A percentile compares a stretch with the other conserved stretches of the same genome.
These are phyloP conservation scores for Pseudocercospora ulei DNA, from an alignment of 2,329 filamentous ascomycete genomes.

Conservation along the genomic window DNA sequence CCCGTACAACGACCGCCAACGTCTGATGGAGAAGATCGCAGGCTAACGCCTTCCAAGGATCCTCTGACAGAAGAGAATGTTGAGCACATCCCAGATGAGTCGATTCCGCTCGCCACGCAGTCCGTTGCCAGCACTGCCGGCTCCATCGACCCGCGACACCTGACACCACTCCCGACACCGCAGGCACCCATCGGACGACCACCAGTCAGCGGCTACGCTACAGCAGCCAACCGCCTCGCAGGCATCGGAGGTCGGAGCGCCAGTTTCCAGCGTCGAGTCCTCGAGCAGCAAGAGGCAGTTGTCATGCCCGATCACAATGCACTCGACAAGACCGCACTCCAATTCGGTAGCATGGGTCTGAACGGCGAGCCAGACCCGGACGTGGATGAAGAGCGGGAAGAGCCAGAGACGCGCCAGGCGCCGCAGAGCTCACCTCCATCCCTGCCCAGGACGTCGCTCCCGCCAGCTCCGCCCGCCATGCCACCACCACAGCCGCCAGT, in stretches of 20 bases:
- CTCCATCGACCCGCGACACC: conserved; percentile 64
- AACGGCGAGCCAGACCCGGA: conserved; percentile 67
- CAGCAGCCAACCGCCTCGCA: conserved; percentile 73
- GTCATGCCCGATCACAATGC: conserved; percentile 97
- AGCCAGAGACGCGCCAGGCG: conserved; percentile 88
- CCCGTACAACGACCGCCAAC: conserved; percentile 20
- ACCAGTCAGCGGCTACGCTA: conserved; percentile 62
- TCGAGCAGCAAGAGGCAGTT: conserved; percentile 94
- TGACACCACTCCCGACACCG: conserved; percentile 53
- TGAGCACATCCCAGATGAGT: conserved; percentile 76
- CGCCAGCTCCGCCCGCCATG: conserved; percentile 52
- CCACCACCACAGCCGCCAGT: conserved; percentile 36
- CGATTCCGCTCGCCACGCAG: conserved; percentile 63
- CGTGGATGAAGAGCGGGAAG: conserved; percentile 87
- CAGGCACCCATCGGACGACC: conserved; percentile 54
- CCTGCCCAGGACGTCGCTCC: conserved; percentile 74
- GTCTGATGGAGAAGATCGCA: conserved; percentile 14
- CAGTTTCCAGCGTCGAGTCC: conserved; percentile 72
- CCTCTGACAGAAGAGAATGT: conserved; percentile 86
- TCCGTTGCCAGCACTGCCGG: conserved; percentile 87
- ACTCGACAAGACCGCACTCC: conserved; percentile 82
- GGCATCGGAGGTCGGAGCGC: conserved; percentile 55
- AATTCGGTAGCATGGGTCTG: conserved; percentile 91
- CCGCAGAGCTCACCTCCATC: conserved; percentile 85
- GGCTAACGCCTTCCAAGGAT: conserved; percentile 61